Conservation (phyloP, 2,329 filamentous ascomycete species). For the Lasiodiplodia citricola region DNA sequence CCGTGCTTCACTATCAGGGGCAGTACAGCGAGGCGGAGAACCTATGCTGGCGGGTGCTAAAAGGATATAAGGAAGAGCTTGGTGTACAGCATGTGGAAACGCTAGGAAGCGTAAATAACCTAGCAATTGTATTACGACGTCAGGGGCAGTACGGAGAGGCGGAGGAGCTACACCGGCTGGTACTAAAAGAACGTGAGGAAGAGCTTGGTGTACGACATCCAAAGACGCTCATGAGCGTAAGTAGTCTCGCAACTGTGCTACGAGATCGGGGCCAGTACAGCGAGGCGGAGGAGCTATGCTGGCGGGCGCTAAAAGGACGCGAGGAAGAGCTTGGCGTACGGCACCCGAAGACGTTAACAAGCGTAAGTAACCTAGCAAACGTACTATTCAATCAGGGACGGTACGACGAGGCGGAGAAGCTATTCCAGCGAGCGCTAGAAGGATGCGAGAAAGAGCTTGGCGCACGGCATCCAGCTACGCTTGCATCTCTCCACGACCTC, state of each 20-base stretch:
- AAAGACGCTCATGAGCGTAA: neutral
- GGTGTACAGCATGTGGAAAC: neutral
- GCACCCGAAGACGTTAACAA: too few species aligned
- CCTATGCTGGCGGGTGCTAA: neutral
- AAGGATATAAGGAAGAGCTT: constrained; percentile 25
- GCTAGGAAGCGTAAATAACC: neutral
- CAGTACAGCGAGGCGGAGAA: neutral
- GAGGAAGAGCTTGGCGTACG: constrained; percentile 25
- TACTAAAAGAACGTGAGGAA: neutral
- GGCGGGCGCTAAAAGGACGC: neutral
- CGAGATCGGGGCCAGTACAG: neutral
- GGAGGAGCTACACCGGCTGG: neutral
- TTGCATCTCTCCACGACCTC: neutral
- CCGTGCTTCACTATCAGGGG: neutral
- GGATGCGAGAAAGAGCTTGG: neutral
- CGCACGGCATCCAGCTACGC: neutral
- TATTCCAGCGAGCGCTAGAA: neutral
- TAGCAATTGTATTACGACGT: neutral
- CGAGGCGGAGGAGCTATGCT: neutral
- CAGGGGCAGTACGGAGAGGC: neutral
- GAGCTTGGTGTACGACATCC: neutral
- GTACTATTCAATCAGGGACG: neutral
- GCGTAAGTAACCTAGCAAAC: too few species aligned
- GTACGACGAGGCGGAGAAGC: neutral
- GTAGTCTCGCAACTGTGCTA: neutral